Evolutionary conservation across 2,329 filamentous ascomycete species (phyloP).

Genomic region (Simplicillium sp.): DNA sequence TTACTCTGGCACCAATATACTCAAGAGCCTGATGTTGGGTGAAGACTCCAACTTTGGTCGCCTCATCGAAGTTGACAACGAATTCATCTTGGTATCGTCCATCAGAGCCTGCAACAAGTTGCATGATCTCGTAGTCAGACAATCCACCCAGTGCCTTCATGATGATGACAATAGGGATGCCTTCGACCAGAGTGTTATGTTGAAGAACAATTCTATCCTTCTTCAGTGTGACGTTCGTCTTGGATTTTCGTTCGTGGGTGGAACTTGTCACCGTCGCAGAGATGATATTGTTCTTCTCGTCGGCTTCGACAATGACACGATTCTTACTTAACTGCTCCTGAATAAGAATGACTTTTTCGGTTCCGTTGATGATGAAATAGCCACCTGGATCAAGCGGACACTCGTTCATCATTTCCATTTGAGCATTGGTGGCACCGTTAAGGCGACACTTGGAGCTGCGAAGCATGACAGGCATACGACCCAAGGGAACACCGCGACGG

Average conservation of each 20-base stretch:
- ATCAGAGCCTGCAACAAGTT: conserved; percentile 82
- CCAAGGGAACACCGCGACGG: conserved; percentile 70
- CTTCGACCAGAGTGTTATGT: conserved; percentile 88
- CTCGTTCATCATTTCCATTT: conserved; percentile 91
- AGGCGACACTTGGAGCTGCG: conserved; percentile 90
- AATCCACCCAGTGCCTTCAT: conserved; percentile 90
- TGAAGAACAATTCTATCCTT: conserved; percentile 84
- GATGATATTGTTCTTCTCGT: conserved; percentile 85
- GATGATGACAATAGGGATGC: conserved; percentile 89
- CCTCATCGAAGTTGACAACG: conserved; percentile 89
- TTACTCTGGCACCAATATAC: conserved; percentile 78
- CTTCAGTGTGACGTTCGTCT: conserved; percentile 90
- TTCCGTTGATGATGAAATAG: conserved; percentile 96
- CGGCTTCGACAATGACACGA: conserved; percentile 91
- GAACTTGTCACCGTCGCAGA: conserved; percentile 96
- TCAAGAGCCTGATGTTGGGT: conserved; percentile 95
- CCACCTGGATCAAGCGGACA: conserved; percentile 93
- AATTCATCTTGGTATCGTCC: conserved; percentile 90
- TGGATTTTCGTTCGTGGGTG: conserved; percentile 94
- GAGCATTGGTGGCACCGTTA: conserved; percentile 68
- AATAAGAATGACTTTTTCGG: conserved; percentile 96
- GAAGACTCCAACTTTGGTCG: conserved; percentile 71
- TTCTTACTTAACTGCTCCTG: conserved; percentile 99
- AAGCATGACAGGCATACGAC: conserved; percentile 92
- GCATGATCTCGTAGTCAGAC: conserved; percentile 89